These are phyloP conservation scores for Kalmusia sp. DNA, from an alignment of 2,329 filamentous ascomycete species.

Conservation along the genomic window DNA sequence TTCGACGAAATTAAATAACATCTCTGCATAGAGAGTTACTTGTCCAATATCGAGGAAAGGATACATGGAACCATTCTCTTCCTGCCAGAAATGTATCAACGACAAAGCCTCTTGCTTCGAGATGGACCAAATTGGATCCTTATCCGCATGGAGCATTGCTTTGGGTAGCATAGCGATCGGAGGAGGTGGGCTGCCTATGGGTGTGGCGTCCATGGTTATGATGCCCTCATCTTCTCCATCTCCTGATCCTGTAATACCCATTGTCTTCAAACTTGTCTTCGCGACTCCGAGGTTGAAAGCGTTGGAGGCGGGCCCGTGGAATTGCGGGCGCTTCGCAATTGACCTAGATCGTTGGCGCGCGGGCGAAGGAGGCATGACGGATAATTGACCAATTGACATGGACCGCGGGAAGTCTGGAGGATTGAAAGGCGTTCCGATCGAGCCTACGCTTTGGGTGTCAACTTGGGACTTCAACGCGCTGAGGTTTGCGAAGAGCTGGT, in stretches of 20 bases:
- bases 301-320: constrained; percentile 84
- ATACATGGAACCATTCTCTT: constrained; percentile 93
- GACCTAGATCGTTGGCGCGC: constrained; percentile 49
- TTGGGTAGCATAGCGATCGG: constrained; percentile 21
- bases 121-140: constrained; percentile 83
- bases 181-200: constrained; percentile 52
- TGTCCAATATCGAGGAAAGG: constrained; percentile 79
- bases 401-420: constrained; percentile 44
- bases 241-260: constrained; percentile 77
- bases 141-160: constrained; percentile 53
- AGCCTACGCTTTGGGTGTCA: constrained; percentile 40
- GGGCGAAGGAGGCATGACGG: constrained; percentile 40
- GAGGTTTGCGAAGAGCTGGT: constrained; percentile 75
- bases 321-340: constrained; percentile 64
- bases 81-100: constrained; percentile 80
- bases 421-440: constrained; percentile 38
- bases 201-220: constrained; percentile 61
- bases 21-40: constrained; percentile 73
- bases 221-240: constrained; percentile 68
- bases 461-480: constrained; percentile 67
- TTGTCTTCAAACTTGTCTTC: constrained; percentile 83
- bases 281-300: constrained; percentile 87
- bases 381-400: constrained; percentile 42
- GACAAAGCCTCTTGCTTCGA: constrained; percentile 80
- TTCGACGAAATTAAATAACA: constrained; percentile 76